Base-by-base conservation (phyloP, 1,284 basidiomycete genomes). In the Leccinum solheimii region DNA sequence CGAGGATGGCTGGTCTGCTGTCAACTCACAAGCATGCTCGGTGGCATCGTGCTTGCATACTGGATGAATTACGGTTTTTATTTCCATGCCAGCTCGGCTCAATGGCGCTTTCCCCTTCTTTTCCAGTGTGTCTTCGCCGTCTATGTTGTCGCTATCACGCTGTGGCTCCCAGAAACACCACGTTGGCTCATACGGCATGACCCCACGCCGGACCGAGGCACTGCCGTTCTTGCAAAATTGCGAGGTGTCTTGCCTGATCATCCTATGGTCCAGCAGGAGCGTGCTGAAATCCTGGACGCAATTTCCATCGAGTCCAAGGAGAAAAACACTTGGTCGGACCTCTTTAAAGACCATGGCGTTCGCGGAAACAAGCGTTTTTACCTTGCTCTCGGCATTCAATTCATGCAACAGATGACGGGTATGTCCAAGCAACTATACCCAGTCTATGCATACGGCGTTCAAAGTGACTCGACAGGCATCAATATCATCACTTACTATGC, bases 151-250 rank as follows among this genome's bases (percentile, higher is more conserved):
- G 23, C 11, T 9, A 21, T 65, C 56, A 49, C 64, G 3, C 26
- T 65, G 19, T 65, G 64, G 65, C 65, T 65, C n/a, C 64, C 64
- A 0, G 64, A 67, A 30, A 67, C 64, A 8, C 64, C 64, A 1
- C 65, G 65, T 40, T 67, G 65, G 64, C 55, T 67, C 21, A 61
- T 67, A 57, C 65, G 23, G 36, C 65, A 65, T 16, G 64, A 65
- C 21, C 14, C 40, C 14, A 62, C 62, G 0, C 55, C 62, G 1
- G 56, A 64, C 52, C 52, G 64, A 21, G 65, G 64, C 0, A 65
- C 65, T 10, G 32, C 11, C 7, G 62, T 65, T n/a, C 57, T 65
- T 34, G 64, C 64, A 26, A 67, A 65, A 13, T 48, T 65, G 16
- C 62, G 62, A 14, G 62, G 53, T 10, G 52, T 65, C 26, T 32